These are phyloP conservation scores for Amanita rubescens DNA, from an alignment of 768 basidiomycete genomes.

Conservation along the genomic window DNA sequence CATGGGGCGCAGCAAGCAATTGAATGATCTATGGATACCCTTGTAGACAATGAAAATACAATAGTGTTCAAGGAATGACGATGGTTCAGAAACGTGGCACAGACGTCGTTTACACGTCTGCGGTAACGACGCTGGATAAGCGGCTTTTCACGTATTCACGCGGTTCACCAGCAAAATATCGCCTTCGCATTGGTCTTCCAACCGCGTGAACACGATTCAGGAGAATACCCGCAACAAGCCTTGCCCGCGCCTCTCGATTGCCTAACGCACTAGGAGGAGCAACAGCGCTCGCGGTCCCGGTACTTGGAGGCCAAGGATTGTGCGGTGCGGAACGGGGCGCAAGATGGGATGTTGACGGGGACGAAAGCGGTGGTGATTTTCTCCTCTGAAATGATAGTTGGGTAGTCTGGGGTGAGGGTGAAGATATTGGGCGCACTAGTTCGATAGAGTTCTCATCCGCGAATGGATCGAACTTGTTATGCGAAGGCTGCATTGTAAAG, in stretches of 20 bases:
- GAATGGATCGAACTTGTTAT: constrained; percentile 29
- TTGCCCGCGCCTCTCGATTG: constrained; percentile 30
- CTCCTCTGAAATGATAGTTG: not conserved
- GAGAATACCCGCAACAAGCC: constrained; percentile 52
- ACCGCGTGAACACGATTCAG: constrained; percentile 44
- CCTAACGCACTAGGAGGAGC: not conserved
- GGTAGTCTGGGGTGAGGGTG: not conserved
- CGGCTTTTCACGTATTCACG: constrained; percentile 46
- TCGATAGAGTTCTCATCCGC: constrained; percentile 20
- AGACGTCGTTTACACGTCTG: constrained; percentile 25
- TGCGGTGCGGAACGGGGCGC: constrained; percentile 6
- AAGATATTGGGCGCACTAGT: not conserved
- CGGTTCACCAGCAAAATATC: constrained; percentile 21
- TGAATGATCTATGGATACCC: constrained; percentile 4
- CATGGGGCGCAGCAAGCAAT: not conserved
- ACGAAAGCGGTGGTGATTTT: constrained; percentile 3
- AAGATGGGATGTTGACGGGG: constrained; percentile 2
- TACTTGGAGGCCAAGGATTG: constrained; percentile 7
- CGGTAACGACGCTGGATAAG: constrained; percentile 42
- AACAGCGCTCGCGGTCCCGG: not conserved
- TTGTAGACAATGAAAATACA: constrained; percentile 1
- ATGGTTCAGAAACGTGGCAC: not conserved
- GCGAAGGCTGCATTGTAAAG: constrained; percentile 6
- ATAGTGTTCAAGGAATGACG: not conserved
- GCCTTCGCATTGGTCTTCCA: constrained; percentile 46